Conservation (phyloP, 306 rosid species). For the Macrotyloma uniflorum region DNA sequence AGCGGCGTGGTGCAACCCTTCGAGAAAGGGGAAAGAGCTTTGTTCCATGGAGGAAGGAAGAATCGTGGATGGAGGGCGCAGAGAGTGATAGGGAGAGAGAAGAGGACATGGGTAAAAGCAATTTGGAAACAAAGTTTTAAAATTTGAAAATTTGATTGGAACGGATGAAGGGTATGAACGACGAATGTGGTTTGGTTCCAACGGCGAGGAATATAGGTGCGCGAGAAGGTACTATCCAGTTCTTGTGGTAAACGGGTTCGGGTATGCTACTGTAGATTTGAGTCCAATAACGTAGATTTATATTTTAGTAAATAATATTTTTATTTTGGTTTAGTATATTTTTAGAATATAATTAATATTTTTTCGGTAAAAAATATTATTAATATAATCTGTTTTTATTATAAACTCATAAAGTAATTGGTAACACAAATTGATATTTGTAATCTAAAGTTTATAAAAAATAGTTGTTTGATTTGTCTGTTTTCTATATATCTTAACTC, state of each 20-base stretch:
- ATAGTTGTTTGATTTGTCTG: too few relatives aligned
- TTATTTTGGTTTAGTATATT: too few relatives aligned
- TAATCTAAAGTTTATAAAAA: too few relatives aligned
- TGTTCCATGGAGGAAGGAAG: conserved; percentile 59
- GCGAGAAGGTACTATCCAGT: neutral
- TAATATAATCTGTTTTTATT: too few relatives aligned
- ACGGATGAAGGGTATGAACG: neutral
- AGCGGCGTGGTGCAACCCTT: conserved; percentile 43
- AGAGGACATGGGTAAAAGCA: conserved; percentile 45
- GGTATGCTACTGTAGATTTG: neutral
- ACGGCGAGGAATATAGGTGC: conserved; percentile 9
- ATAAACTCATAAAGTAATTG: too few relatives aligned
- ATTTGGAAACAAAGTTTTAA: conserved; percentile 17
- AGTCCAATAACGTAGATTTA: too few relatives aligned
- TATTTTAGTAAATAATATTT: too few relatives aligned
- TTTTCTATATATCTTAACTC: too few relatives aligned
- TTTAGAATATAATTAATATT: too few relatives aligned
- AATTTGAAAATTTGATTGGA: neutral
- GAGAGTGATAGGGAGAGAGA: conserved; percentile 54
- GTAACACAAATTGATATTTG: too few relatives aligned
- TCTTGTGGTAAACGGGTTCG: conserved; percentile 18
- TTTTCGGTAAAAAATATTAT: too few relatives aligned
- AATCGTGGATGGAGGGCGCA: conserved; percentile 36
- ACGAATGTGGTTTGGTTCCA: neutral
- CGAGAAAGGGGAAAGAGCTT: conserved; percentile 40